Evolutionary conservation across 805 yeast species (phyloP).

Genomic region (Ogataea naganishii): DNA sequence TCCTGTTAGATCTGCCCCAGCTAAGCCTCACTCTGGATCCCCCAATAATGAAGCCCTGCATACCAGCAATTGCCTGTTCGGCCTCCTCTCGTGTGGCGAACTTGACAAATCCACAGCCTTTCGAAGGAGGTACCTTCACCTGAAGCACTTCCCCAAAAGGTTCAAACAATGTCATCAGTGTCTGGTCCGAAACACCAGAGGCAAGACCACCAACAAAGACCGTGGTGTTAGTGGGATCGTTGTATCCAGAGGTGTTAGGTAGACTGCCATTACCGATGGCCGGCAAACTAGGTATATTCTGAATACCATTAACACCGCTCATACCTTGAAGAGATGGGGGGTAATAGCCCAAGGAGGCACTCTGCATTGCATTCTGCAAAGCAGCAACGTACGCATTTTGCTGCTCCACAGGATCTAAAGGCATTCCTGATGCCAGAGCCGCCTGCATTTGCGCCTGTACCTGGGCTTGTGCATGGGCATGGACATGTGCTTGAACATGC

Average conservation of each 20-base stretch:
- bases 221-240: conserved; percentile 69
- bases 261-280: too few species aligned
- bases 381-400: conserved; percentile 14
- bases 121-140: conserved; percentile 70
- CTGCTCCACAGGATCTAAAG: conserved; percentile 14
- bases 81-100: conserved; percentile 64
- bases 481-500: conserved; percentile 1
- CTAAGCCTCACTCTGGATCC: conserved; percentile 65
- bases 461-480: not conserved
- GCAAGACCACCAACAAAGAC: conserved; percentile 63
- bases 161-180: conserved; percentile 52
- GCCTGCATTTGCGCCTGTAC: conserved; percentile 3
- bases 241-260: too few species aligned
- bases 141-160: conserved; percentile 67
- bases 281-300: too few species aligned
- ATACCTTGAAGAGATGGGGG: too few species aligned
- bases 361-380: too few species aligned
- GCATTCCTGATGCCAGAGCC: conserved; percentile 7
- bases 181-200: conserved; percentile 52
- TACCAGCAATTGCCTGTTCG: conserved; percentile 64
- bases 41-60: conserved; percentile 75
- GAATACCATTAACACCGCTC: too few species aligned
- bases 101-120: conserved; percentile 73
- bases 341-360: too few species aligned
- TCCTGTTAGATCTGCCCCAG: conserved; percentile 54